Evolutionary conservation across 75 land plant genomes (phyloP).

Genomic region (Cryptomeria japonica): DNA sequence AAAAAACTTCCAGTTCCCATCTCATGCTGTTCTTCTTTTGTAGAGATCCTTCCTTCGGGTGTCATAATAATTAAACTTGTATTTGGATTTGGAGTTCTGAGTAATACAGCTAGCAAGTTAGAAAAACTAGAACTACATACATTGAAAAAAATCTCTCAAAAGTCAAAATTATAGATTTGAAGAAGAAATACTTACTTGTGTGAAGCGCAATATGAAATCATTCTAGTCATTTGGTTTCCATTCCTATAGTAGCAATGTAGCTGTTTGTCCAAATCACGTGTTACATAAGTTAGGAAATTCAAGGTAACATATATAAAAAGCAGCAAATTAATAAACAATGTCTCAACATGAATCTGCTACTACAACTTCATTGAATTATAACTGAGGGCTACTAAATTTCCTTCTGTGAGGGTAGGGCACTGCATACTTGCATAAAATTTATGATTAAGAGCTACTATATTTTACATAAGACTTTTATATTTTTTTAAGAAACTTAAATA

Average conservation of each 20-base stretch:
- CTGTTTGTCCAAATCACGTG: slow-evolving; percentile 36
- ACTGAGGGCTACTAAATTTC: too few relatives aligned
- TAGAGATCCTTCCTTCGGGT: slow-evolving; percentile 57
- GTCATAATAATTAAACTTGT: slow-evolving; percentile 64
- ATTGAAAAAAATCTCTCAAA: background rate
- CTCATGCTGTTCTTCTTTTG: slow-evolving; percentile 42
- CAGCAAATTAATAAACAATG: background rate
- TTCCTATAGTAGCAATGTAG: slow-evolving; percentile 64
- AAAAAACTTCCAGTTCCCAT: slow-evolving; percentile 34
- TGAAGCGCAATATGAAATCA: slow-evolving; percentile 77
- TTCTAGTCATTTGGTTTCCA: slow-evolving; percentile 71
- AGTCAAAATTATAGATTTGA: background rate
- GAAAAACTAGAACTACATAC: background rate
- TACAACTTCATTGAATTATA: too few relatives aligned
- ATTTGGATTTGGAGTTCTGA: slow-evolving; percentile 56
- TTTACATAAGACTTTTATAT: too few relatives aligned
- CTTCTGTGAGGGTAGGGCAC: too few relatives aligned
- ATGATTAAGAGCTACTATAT: too few relatives aligned
- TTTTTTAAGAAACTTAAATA: too few relatives aligned
- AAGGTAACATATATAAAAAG: background rate
- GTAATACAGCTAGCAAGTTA: background rate
- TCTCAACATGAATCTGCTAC: background rate
- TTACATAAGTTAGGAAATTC: background rate
- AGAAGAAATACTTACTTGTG: slow-evolving; percentile 49
- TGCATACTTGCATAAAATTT: too few relatives aligned